Base-by-base conservation (phyloP, 345 rosid species). In the Populus alba region DNA sequence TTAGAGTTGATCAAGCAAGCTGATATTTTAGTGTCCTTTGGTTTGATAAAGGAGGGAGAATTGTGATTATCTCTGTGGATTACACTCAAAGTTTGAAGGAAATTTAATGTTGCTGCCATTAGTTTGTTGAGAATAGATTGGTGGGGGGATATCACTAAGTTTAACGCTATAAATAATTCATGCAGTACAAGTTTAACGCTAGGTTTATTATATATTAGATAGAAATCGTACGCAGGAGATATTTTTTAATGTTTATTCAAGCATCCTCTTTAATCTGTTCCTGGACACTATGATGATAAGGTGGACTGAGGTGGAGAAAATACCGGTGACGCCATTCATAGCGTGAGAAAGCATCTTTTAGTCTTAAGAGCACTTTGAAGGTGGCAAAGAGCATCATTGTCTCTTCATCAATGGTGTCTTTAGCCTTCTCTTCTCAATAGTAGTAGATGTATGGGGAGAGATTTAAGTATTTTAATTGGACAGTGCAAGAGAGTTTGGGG, bases 281-380 rank as follows among this genome's bases (percentile, higher is more conserved):
- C 27, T 67, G 69, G 79, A 73, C 85, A 75, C 35, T 23, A 79
- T 85, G 81, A 81, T 83, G 35, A 13, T 45, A 63, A 68, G 20
- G 70, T 51, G 68, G 75, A 74, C 29, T 66, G 53, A 61, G 27
- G 66, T 41, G 53, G 35, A 15, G 8, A 25, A 70, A 20, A 17
- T 66, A 37, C 1, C 37, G 66, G 68, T 88, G 89, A 89, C 82
- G 84, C 77, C 84, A 89, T 78, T 74, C 80, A 81, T 86, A 15
- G 83, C 86, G 89, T 86, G 76, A 75, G 83, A 79, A 82, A 81
- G 81, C 90, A 88, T 79, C 81, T 87, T 70, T 75, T 13, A 51
- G 17, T 49, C 8, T 72, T 8, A 35, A 57, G 68, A 69, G 74
- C 78, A 80, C 82, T 80, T 53, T 55, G 66, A 35, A 18, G 70